phyloP scores from a whole-genome alignment of 2,329 filamentous ascomycete species.

The Colletotrichum agaves region DNA sequence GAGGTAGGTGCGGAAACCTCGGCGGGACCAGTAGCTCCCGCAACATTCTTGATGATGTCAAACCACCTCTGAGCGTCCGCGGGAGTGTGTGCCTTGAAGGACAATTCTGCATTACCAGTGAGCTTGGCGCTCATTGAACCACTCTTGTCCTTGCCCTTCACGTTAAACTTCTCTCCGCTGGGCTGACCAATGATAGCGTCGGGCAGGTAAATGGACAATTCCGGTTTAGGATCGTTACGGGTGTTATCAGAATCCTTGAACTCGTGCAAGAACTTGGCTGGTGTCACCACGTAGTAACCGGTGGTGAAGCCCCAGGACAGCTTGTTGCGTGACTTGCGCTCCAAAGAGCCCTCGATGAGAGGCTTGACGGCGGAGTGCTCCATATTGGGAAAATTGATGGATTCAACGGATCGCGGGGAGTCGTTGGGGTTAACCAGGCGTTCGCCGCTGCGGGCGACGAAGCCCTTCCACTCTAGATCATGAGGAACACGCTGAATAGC shows the following conservation, averaged over 20 bases:
- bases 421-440: constrained; percentile 82
- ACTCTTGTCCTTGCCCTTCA: constrained; percentile 94
- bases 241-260: constrained; percentile 90
- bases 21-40: constrained; percentile 59
- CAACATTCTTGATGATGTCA: constrained; percentile 72
- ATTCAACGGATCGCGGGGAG: constrained; percentile 77
- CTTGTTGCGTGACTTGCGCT: constrained; percentile 91
- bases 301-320: constrained; percentile 80
- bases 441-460: constrained; percentile 76
- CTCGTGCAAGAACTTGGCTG: constrained; percentile 90
- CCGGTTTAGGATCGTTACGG: constrained; percentile 79
- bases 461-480: constrained; percentile 93
- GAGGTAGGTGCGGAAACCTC: constrained; percentile 47
- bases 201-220: constrained; percentile 90
- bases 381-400: constrained; percentile 89
- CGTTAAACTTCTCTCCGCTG: constrained; percentile 85
- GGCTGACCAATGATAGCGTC: constrained; percentile 82
- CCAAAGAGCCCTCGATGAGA: constrained; percentile 86
- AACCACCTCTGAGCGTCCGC: constrained; percentile 88
- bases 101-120: constrained; percentile 80
- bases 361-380: constrained; percentile 82
- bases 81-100: constrained; percentile 87
- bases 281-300: constrained; percentile 90
- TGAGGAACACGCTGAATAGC: constrained; percentile 80
- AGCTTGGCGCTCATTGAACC: constrained; percentile 85